Evolutionary conservation across 495 filamentous ascomycete genomes (phyloP), one percentile per base, ranked within the genome.

Genomic region (Aspergillus nidulans): DNA sequence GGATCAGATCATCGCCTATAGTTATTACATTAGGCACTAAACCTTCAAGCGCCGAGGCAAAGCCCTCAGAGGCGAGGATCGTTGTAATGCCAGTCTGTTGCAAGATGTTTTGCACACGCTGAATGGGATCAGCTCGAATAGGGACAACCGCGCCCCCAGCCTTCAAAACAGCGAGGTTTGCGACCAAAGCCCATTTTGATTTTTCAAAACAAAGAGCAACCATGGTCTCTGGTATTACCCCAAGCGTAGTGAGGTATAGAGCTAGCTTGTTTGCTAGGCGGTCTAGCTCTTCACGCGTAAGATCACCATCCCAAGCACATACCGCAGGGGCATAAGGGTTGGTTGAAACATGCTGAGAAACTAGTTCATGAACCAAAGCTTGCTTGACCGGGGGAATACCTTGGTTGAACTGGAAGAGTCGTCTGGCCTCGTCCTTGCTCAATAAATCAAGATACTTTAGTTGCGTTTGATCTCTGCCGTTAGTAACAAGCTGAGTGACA

Each of bases 201-300:
- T 77, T 78, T 15, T 76, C 71, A 21, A 84, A 74, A 57, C 75
- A 81, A 16, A 85, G 57, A 1, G 78, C 78, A 12, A 84, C 72
- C 23, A 76, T 63, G 13, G 55, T 67, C 23, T 76, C 81, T 8
- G 66, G 63, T 24, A 59, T 55, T 41, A 75, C 57, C 9, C 71
- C 69, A 0, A 65, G 53, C 12, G 51, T 38, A 6, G 65, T 47
- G 6, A 79, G 64, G 12, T 61, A 48, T 7, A 34, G 23, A 5
- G 78, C 72, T 2, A 80, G 57, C 3, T 46, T 48, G 5, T 60
- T 53, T 4, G 76, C 63, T 4, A 66, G 60, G 9, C 15, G 2
- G 25, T 71, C 65, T 7, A 77, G 53, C 28, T 75, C 62, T 16
- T 43, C 25, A 47, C 71, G 72, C 4, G 21, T 74, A 30, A 71